Conservation (phyloP, 192 early-diverging fungal genomes). For the Gamsiella multidivaricata region DNA sequence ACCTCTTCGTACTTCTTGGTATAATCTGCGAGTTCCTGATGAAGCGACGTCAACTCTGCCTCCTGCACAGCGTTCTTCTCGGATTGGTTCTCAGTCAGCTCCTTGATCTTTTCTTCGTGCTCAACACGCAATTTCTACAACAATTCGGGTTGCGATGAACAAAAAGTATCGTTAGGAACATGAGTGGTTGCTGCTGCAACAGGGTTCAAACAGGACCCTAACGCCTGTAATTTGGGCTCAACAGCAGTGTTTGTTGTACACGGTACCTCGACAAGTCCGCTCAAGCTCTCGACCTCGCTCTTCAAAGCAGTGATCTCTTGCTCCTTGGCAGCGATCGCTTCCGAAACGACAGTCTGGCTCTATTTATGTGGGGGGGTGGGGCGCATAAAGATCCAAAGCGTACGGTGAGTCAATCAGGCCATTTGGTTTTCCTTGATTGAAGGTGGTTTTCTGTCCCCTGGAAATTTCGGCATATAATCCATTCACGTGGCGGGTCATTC, state of each 20-base stretch:
- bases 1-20: slow-evolving; percentile 42
- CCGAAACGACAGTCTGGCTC: slow-evolving; percentile 43
- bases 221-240: neutral
- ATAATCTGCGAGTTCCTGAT: slow-evolving; percentile 36
- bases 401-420: too few species aligned
- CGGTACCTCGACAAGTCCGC: slow-evolving; percentile 46
- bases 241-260: neutral
- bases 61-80: slow-evolving; percentile 41
- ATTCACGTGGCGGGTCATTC: slow-evolving; percentile 20
- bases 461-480: neutral
- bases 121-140: slow-evolving; percentile 49
- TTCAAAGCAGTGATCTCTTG: slow-evolving; percentile 39
- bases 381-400: too few species aligned
- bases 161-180: neutral
- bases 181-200: neutral
- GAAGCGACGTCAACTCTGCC: slow-evolving; percentile 41
- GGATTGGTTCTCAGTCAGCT: slow-evolving; percentile 29
- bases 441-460: slow-evolving; percentile 3
- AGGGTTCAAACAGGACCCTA: neutral
- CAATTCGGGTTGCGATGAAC: neutral
- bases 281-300: slow-evolving; percentile 46
- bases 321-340: slow-evolving; percentile 49
- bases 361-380: slow-evolving; percentile 6
- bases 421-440: neutral
- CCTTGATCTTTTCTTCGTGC: slow-evolving; percentile 46